Evolutionary conservation across 164 flowering plant species (phyloP).

Genomic region (Magnolia sinica): DNA sequence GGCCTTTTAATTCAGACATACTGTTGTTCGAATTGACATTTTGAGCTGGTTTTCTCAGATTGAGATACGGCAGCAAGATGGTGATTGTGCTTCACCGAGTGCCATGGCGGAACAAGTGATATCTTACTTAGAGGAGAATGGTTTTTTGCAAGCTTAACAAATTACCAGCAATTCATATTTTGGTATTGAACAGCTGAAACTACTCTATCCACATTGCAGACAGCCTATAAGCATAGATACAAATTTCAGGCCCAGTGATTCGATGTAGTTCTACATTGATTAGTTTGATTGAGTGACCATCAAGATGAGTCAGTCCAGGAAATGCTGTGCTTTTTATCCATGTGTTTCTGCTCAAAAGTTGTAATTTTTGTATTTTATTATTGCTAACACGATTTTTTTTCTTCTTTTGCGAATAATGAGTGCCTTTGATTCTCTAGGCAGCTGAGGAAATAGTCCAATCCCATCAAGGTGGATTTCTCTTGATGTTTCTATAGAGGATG

Average conservation of each 20-base stretch:
- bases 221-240: neutral
- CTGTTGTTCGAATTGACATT: neutral
- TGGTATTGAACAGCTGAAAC: neutral
- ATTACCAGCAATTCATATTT: no score
- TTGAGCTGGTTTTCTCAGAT: slow-evolving; percentile 37
- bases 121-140: slow-evolving; percentile 65
- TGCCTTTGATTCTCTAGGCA: no score
- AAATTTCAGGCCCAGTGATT: neutral
- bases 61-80: slow-evolving; percentile 38
- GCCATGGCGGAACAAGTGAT: slow-evolving; percentile 66
- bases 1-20: no score
- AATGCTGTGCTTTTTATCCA: no score
- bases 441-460: no score
- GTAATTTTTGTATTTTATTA: neutral
- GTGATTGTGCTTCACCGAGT: slow-evolving; percentile 42
- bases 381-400: no score
- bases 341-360: neutral
- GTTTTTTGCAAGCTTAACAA: slow-evolving; percentile 50
- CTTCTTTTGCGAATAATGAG: no score
- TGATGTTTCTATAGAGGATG: neutral
- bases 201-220: neutral
- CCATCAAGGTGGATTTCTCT: neutral
- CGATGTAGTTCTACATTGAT: neutral
- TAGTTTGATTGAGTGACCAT: neutral
- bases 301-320: neutral